Conservation (phyloP, 352 stramenopile genomes). For the Pythium brachiatum region DNA sequence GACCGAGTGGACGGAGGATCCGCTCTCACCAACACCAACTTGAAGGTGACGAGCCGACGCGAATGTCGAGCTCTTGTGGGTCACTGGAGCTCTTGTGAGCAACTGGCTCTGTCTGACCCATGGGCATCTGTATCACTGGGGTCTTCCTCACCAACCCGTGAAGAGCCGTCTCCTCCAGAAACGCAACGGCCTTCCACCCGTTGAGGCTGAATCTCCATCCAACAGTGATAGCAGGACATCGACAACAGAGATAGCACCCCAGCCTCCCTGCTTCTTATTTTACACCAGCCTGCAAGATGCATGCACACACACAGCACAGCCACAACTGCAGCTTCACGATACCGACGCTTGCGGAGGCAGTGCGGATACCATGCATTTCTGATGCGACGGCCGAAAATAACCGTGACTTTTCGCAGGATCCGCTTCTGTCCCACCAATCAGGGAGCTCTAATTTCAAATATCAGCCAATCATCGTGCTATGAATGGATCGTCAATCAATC, state of each 20-base stretch:
- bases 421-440: conserved; percentile 5
- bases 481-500: conserved; percentile 24
- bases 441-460: neutral
- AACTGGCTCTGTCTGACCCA: too few species aligned
- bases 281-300: neutral
- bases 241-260: neutral
- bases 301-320: neutral
- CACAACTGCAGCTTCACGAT: too few species aligned
- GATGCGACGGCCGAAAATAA: conserved; percentile 19
- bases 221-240: neutral
- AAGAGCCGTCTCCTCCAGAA: too few species aligned
- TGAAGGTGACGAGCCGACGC: too few species aligned
- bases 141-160: too few species aligned
- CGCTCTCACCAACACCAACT: neutral
- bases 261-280: neutral
- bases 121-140: too few species aligned
- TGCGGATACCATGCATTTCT: neutral
- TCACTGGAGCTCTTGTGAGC: too few species aligned
- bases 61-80: too few species aligned
- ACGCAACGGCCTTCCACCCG: neutral
- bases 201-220: neutral
- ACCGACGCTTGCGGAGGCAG: neutral
- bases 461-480: neutral
- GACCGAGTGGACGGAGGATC: neutral
- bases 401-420: conserved; percentile 29